Base-by-base conservation (phyloP, 192 early-diverging fungal genomes). In the Obelidium mucronatum region DNA sequence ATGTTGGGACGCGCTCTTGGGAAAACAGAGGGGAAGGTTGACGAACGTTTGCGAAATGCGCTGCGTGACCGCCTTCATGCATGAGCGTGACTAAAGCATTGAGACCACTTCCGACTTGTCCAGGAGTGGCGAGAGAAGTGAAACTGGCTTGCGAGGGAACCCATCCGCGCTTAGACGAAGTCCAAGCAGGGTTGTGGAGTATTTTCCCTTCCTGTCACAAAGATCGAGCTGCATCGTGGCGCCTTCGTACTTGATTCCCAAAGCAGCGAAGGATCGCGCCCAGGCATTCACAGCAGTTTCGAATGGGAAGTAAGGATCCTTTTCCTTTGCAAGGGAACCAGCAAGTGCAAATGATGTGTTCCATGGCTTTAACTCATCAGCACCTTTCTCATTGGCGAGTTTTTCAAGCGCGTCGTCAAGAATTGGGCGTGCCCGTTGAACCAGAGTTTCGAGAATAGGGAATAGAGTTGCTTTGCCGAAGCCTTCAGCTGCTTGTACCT, bases 131-230 rank as follows among this genome's bases (percentile, higher is more conserved):
- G 15, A 79, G 55, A 0, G 72, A 76, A 8, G 73, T 76, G 53
- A 76, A 76, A 44, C 66, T 79, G 37, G 77, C 62, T 53, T 76
- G 77, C 26, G 73, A 76, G 77, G 60, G 39, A 54, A 35, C 8
- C 77, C 77, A 79, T n/a, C 72, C 77, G 30, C 60, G 70, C 40
- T 79, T 70, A 17, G 77, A 72, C 77, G 72, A 79, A 72, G 75
- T 70, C 61, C 77, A 79, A 63, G 77, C 77, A 79, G 75, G 11
- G 72, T 72, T 24, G 75, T 79, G 6, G 73, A 64, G 26, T 79
- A 77, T 40, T 79, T 79, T 2, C 77, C 77, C 42, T 76, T 36
- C 19, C 72, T 26, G 61, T 79, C 77, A 55, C 77, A 79, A 13
- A 79, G 52, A 64, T 79, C 77, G 39, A 79, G 64, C 17, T 65